Evolutionary conservation across 768 basidiomycete genomes (phyloP), one percentile per base, ranked within the genome.

Genomic region (Melanogaster broomeanus): DNA sequence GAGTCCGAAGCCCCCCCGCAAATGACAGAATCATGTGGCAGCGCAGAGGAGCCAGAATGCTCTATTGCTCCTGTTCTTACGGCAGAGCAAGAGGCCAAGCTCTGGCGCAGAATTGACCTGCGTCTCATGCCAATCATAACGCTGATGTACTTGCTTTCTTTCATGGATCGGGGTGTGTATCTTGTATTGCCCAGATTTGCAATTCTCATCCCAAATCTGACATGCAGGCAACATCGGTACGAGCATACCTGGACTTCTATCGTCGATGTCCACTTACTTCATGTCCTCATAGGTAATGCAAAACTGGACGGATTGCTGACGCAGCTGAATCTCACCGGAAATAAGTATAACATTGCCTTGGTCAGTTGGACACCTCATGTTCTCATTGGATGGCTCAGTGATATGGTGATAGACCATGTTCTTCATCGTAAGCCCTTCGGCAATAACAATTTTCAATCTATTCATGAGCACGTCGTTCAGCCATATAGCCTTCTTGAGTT

Each of bases 281-380:
- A 34, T n/a, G 1, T 5, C 3, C n/a, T 49, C 31, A 5, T 45
- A 49, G 85, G 84, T 31, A 88, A 88, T 59, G 87, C 87, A 3
- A 83, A 77, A 53, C 67, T 88, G 1, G 82, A 84, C 58, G 88
- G 88, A 3, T 67, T 91, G 4, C 60, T 65, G 16, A 77, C 68
- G 0, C 76, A 88, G 58, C 73, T 90, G 2, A 19, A 79, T 31
- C 73, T 89, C 33, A 76, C 72, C 0, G 80, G 82, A 11, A 77
- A 82, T 59, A 69, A 78, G 56, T 90, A 85, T 56, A 87, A 87
- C 53, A 80, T 86, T 35, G 84, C 84, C 0, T 63, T 88, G 62
- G 86, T 87, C 41, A 16, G 74, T 42, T 16, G 3, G 6, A 6
- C 10, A 8, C 30, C n/a, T 15, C n/a, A 2, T 12, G 7, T 12